Evolutionary conservation across 2,329 filamentous ascomycete genomes (phyloP).

Genomic region (Paraconiothyrium brasiliense): DNA sequence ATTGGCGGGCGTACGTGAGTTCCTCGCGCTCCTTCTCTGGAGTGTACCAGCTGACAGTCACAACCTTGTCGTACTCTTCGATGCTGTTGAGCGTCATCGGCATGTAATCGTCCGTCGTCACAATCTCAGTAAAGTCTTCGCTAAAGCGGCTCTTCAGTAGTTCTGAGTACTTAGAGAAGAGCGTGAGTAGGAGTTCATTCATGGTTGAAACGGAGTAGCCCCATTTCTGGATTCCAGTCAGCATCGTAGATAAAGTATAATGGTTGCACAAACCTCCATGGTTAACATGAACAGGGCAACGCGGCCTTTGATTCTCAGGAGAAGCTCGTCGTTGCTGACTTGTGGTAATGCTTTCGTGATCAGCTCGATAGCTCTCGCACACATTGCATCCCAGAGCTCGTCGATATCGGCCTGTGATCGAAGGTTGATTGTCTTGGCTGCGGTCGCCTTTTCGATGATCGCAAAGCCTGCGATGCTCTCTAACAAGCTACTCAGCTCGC

Average conservation of each 20-base stretch:
- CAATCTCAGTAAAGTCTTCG: constrained; percentile 92
- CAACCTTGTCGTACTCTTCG: constrained; percentile 94
- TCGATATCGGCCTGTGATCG: constrained; percentile 89
- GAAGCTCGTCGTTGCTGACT: constrained; percentile 85
- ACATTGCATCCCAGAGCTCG: constrained; percentile 98
- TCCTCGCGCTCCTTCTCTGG: constrained; percentile 81
- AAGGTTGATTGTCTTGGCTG: constrained; percentile 84
- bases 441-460: constrained; percentile 93
- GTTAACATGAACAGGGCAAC: constrained; percentile 96
- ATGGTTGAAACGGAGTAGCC: constrained; percentile 84
- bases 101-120: constrained; percentile 98
- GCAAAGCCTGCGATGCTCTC: constrained; percentile 97
- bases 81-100: constrained; percentile 93
- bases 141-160: constrained; percentile 90
- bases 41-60: constrained; percentile 95
- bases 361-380: constrained; percentile 81
- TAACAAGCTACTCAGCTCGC: constrained; percentile 85
- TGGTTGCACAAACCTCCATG: constrained; percentile 76
- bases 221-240: constrained; percentile 71
- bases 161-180: constrained; percentile 95
- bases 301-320: constrained; percentile 94
- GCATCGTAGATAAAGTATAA: constrained; percentile 3
- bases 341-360: constrained; percentile 81
- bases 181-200: constrained; percentile 82
- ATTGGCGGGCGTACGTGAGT: constrained; percentile 67